phyloP scores from a whole-genome alignment of 352 stramenopile species.

The Chrysophaeum taylorii region DNA sequence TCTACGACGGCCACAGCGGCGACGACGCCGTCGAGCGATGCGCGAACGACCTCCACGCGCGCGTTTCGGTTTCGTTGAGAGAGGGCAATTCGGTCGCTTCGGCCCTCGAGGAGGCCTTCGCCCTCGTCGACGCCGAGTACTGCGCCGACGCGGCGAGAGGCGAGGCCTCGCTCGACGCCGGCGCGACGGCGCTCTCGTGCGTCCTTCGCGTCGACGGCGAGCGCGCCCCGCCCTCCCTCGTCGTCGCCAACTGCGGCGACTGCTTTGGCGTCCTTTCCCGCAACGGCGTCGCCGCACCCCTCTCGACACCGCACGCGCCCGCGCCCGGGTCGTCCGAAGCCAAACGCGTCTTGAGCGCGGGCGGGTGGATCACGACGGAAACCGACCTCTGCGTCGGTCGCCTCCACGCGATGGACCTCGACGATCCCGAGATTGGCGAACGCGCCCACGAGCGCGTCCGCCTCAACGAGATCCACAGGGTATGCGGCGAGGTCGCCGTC shows the following conservation, averaged over 20 bases:
- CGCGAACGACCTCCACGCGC: conserved; percentile 15
- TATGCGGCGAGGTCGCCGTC: conserved; percentile 21
- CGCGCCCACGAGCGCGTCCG: conserved; percentile 1
- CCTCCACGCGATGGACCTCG: conserved; percentile 17
- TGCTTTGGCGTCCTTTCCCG: neutral
- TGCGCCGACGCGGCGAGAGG: neutral
- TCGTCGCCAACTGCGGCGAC: conserved; percentile 7
- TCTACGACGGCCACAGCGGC: conserved; percentile 24
- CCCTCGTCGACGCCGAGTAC: conserved; percentile 8
- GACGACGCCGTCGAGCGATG: conserved; percentile 7
- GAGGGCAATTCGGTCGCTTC: neutral
- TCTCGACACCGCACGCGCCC: neutral
- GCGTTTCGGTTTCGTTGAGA: no score
- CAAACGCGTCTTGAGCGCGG: neutral
- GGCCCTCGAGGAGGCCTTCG: conserved; percentile 8
- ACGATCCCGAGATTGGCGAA: conserved; percentile 15
- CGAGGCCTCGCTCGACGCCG: conserved; percentile 7
- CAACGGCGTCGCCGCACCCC: neutral
- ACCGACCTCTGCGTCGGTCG: conserved; percentile 14
- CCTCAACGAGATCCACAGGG: conserved; percentile 19
- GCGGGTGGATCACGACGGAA: conserved; percentile 13
- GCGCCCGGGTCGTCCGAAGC: neutral
- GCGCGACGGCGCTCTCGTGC: conserved; percentile 10
- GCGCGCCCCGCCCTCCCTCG: no score
- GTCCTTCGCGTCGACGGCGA: neutral